Evolutionary conservation across 805 yeast genomes (phyloP).

Genomic region (Suhomyces pyralidae): DNA sequence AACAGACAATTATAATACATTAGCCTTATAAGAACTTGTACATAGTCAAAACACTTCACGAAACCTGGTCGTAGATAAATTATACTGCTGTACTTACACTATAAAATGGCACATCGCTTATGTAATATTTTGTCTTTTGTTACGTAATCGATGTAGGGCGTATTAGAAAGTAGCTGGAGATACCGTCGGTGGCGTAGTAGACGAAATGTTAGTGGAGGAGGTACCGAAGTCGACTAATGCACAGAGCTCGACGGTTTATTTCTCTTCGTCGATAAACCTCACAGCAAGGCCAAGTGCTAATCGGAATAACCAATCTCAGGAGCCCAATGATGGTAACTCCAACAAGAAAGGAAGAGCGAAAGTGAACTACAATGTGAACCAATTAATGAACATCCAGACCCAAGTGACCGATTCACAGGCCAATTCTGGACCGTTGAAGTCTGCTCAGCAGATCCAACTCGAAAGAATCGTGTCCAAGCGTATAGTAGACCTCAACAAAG

Average conservation of each 20-base stretch:
- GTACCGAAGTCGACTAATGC: constrained; percentile 33
- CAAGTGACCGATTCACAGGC: constrained; percentile 28
- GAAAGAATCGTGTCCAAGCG: constrained; percentile 38
- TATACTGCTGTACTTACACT: not conserved
- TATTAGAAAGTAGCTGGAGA: not conserved
- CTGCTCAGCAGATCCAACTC: constrained; percentile 41
- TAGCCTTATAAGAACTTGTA: not conserved
- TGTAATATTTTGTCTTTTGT: not conserved
- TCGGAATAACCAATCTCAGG: constrained; percentile 14
- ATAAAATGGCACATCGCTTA: not conserved
- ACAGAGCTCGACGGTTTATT: constrained; percentile 36
- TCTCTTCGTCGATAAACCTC: constrained; percentile 39
- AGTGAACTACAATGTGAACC: constrained; percentile 43
- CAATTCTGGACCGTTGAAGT: constrained; percentile 35
- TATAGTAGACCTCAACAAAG: constrained; percentile 33
- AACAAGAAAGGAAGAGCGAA: constrained; percentile 37
- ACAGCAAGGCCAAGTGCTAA: constrained; percentile 34
- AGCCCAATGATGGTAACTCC: constrained; percentile 18
- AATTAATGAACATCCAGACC: constrained; percentile 41
- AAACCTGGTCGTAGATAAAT: not conserved
- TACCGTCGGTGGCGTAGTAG: not conserved
- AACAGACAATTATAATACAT: not conserved
- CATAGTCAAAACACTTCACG: not conserved
- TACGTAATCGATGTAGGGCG: not conserved
- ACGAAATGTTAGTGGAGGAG: constrained; percentile 41